Conservation (phyloP, 2,329 filamentous ascomycete genomes). For the Aphanoascus verrucosus region DNA sequence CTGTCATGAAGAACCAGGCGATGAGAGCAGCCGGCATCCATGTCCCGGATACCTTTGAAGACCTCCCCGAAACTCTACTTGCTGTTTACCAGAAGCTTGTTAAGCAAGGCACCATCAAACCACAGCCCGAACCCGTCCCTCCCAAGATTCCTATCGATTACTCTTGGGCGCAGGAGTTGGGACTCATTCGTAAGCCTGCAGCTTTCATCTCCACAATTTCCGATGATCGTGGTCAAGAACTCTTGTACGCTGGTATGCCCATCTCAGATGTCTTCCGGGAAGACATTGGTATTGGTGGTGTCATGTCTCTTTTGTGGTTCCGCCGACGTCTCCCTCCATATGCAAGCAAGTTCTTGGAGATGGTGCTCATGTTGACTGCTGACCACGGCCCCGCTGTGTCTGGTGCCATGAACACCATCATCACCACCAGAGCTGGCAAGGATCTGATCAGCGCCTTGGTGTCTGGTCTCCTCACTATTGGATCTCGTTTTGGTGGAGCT, state of each 20-base stretch:
- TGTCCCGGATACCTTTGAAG: conserved; percentile 94
- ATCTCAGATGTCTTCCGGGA: conserved; percentile 99
- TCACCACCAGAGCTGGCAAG: conserved; percentile 98
- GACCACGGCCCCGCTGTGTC: conserved; percentile 98
- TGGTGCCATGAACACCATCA: conserved; percentile 99
- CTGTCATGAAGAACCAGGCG: conserved; percentile 87
- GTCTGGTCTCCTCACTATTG: conserved; percentile 93
- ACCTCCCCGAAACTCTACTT: conserved; percentile 67
- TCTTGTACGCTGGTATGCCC: conserved; percentile 97
- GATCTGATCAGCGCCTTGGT: conserved; percentile 93
- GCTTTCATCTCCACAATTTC: conserved; percentile 99
- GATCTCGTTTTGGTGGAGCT: conserved; percentile 95
- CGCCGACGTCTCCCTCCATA: conserved; percentile 90
- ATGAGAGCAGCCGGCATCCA: conserved; percentile 93
- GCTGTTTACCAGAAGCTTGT: conserved; percentile 82
- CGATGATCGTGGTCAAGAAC: conserved; percentile 98
- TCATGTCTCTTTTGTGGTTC: conserved; percentile 99
- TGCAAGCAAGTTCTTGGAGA: conserved; percentile 98
- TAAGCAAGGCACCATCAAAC: conserved; percentile 71
- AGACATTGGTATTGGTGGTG: conserved; percentile 97
- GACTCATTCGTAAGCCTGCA: conserved; percentile 97
- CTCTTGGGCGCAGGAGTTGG: conserved; percentile 98
- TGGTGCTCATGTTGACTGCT: conserved; percentile 99
- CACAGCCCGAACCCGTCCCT: conserved; percentile 76
- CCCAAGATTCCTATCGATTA: conserved; percentile 99